phyloP scores from a whole-genome alignment of 2,329 filamentous ascomycete genomes.

The Alternaria gaisen region DNA sequence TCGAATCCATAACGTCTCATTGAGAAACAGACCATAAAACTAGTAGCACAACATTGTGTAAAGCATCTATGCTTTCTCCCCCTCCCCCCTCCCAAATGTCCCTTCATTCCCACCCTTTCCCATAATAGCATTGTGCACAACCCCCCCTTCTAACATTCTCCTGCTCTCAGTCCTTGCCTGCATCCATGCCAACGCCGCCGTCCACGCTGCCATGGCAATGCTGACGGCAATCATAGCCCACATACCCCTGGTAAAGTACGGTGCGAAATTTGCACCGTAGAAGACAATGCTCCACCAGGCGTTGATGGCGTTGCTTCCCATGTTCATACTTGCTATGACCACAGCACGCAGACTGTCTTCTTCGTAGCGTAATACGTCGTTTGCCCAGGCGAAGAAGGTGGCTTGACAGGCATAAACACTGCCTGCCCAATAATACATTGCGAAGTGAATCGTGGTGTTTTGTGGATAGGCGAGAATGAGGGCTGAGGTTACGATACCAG shows the following conservation, averaged over 20 bases:
- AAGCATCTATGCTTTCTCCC: conserved; percentile 1
- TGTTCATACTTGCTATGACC: conserved; percentile 76
- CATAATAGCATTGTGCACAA: neutral
- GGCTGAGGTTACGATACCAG: conserved; percentile 67
- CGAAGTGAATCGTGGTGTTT: conserved; percentile 66
- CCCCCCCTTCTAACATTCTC: conserved; percentile 25
- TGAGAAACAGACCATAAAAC: neutral
- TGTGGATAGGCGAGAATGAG: conserved; percentile 66
- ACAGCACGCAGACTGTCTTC: conserved; percentile 70
- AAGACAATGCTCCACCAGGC: conserved; percentile 79
- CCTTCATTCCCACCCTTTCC: conserved; percentile 1
- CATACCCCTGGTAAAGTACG: conserved; percentile 74
- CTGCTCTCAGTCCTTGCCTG: conserved; percentile 52
- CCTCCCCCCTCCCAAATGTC: neutral
- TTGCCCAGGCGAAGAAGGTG: conserved; percentile 79
- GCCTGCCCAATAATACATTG: conserved; percentile 75
- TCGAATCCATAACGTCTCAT: neutral
- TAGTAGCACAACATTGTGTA: neutral
- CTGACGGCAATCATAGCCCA: conserved; percentile 75
- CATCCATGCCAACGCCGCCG: conserved; percentile 61
- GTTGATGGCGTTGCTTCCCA: conserved; percentile 67
- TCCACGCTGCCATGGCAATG: conserved; percentile 69
- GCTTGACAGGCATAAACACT: conserved; percentile 76
- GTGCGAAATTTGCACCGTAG: conserved; percentile 72
- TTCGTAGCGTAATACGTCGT: conserved; percentile 72